phyloP scores from a whole-genome alignment of 208 protist species.

The Crithidia brevicula region DNA sequence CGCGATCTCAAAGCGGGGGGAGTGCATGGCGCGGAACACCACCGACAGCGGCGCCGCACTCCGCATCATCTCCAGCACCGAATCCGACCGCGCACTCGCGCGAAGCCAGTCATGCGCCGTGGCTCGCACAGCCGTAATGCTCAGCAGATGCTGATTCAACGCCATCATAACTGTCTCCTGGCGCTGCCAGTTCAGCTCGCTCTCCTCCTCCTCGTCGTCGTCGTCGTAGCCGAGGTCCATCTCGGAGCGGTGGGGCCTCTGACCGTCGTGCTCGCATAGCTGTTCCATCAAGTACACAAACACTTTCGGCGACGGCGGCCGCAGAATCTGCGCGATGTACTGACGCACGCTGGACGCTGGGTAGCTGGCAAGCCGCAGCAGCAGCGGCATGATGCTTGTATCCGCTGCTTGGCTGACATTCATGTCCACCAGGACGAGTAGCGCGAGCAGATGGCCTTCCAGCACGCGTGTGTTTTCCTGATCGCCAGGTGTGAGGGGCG shows the following conservation, averaged over 20 bases:
- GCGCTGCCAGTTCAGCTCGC: conserved; percentile 52
- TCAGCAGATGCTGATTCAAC: conserved; percentile 64
- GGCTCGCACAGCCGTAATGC: conserved; percentile 7
- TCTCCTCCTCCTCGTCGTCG: conserved; percentile 1
- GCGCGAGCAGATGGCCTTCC: conserved; percentile 53
- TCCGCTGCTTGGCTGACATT: conserved; percentile 13
- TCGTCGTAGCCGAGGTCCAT: conserved; percentile 20
- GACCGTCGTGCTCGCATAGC: conserved; percentile 29
- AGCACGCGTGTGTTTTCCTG: conserved; percentile 40
- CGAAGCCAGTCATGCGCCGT: conserved; percentile 33
- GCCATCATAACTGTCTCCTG: conserved; percentile 87
- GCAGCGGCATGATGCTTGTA: conserved; percentile 31
- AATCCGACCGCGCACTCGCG: conserved; percentile 4
- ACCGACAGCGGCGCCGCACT: conserved; percentile 25
- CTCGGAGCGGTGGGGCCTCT: conserved; percentile 17
- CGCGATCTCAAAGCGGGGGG: conserved; percentile 62
- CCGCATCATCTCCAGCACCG: conserved; percentile 8
- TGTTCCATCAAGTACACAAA: conserved; percentile 48
- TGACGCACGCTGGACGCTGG: conserved; percentile 79
- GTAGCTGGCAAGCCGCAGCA: conserved; percentile 56
- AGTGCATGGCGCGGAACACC: conserved; percentile 31
- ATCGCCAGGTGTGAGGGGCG: conserved; percentile 1
- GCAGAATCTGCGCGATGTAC: conserved; percentile 69
- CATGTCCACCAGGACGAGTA: conserved; percentile 33
- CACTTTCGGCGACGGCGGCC: conserved; percentile 44